Conservation (phyloP, 345 rosid species). For the Psidium guajava region DNA sequence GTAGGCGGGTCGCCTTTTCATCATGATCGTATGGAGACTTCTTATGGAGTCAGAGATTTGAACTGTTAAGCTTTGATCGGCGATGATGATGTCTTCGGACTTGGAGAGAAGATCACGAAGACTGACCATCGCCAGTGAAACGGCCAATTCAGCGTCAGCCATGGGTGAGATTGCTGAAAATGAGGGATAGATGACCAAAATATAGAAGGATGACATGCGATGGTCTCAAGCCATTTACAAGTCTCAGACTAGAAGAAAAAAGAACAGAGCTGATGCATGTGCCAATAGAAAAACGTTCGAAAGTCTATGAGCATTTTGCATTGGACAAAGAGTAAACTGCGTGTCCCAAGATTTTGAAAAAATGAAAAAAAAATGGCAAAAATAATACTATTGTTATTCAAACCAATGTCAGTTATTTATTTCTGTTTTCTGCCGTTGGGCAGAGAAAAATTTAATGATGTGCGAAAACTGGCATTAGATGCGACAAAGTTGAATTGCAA, state of each 20-base stretch:
- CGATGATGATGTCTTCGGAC: background rate
- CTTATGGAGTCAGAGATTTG: background rate
- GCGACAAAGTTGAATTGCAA: no score
- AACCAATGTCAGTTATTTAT: no score
- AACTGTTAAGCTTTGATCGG: rapidly evolving
- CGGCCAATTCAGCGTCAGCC: background rate
- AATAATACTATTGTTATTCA: no score
- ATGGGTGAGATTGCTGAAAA: background rate
- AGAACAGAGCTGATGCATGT: background rate
- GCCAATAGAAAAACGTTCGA: no score
- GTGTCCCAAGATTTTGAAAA: no score
- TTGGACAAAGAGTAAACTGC: no score
- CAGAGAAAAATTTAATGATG: no score
- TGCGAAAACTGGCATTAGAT: no score
- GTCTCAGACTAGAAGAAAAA: background rate
- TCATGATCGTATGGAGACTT: background rate
- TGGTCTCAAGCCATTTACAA: background rate
- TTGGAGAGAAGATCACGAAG: background rate
- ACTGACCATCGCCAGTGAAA: background rate
- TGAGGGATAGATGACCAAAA: background rate
- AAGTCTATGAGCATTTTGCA: no score
- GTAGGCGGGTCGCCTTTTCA: background rate
- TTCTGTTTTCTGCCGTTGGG: no score
- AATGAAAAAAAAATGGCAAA: no score
- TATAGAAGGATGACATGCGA: background rate